These are phyloP conservation scores for Candolleomyces eurysporus DNA, from an alignment of 768 basidiomycete genomes.

Conservation along the genomic window DNA sequence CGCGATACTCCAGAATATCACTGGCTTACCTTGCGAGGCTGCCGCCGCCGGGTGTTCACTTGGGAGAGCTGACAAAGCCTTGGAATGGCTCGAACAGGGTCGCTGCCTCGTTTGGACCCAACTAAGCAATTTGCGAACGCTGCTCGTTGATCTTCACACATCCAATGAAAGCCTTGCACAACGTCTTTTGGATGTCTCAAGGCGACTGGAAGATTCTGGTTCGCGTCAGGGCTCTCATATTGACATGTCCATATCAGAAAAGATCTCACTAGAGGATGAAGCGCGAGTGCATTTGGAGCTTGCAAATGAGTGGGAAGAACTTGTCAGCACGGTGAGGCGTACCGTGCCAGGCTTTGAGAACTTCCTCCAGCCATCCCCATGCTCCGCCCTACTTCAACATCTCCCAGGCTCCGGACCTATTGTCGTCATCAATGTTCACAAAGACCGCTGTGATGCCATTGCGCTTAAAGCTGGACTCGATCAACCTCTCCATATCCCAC, in stretches of 20 bases:
- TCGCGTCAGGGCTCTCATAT: background rate
- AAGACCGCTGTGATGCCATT: slow-evolving; percentile 8
- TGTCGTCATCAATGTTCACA: slow-evolving; percentile 7
- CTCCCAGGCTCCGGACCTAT: slow-evolving; percentile 1
- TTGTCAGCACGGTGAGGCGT: background rate
- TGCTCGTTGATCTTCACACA: slow-evolving; percentile 15
- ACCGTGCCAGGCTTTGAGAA: background rate
- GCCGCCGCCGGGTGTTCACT: slow-evolving; percentile 22
- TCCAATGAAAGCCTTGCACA: slow-evolving; percentile 12
- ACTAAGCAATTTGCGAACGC: slow-evolving; percentile 19
- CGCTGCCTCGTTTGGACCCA: slow-evolving; percentile 28
- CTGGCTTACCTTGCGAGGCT: slow-evolving; percentile 8
- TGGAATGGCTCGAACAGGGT: slow-evolving; percentile 34
- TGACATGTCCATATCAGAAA: background rate
- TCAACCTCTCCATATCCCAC: slow-evolving; percentile 6
- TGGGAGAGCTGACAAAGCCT: slow-evolving; percentile 17
- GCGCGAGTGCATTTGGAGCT: background rate
- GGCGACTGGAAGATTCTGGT: slow-evolving; percentile 11
- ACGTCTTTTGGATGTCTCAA: slow-evolving; percentile 10
- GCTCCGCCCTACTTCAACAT: background rate
- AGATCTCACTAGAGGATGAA: background rate
- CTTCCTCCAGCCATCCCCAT: slow-evolving; percentile 3
- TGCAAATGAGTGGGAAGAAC: background rate
- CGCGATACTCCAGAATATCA: background rate
- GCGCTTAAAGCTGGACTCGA: slow-evolving; percentile 1